Conservation (phyloP, 1,139 yeast species). For the Protomyces inouyei region DNA sequence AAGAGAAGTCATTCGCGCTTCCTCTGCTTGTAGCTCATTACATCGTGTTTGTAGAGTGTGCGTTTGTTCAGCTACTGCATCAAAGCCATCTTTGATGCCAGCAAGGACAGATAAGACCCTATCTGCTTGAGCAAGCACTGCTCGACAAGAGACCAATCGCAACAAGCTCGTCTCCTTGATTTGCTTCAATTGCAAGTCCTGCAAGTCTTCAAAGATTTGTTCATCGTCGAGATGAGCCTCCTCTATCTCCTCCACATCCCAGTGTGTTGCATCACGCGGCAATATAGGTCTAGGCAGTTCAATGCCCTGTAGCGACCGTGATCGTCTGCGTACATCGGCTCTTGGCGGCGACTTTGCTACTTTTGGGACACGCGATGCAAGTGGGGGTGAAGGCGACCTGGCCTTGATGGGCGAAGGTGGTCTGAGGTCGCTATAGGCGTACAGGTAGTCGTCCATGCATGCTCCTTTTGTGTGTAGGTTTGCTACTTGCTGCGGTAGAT, state of each 20-base stretch:
- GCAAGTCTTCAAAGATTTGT: background rate
- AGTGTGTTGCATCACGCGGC: slow-evolving; percentile 3
- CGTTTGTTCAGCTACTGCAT: slow-evolving; percentile 57
- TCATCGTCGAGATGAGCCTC: background rate
- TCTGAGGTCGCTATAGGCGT: slow-evolving; percentile 13
- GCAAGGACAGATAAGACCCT: slow-evolving; percentile 46
- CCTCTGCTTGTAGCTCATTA: slow-evolving; percentile 51
- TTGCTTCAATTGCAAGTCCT: background rate
- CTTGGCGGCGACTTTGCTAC: slow-evolving; percentile 1
- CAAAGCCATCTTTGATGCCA: slow-evolving; percentile 49
- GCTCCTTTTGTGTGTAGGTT: background rate
- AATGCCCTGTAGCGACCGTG: background rate
- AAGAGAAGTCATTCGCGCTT: slow-evolving; percentile 45
- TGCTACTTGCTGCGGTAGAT: background rate
- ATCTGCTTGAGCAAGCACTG: slow-evolving; percentile 45
- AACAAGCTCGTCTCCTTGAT: slow-evolving; percentile 30
- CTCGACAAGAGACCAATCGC: slow-evolving; percentile 37
- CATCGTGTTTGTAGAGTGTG: slow-evolving; percentile 59
- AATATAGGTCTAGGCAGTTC: background rate
- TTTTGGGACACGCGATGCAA: background rate
- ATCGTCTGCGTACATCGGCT: background rate
- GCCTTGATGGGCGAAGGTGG: background rate
- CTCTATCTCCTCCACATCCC: background rate
- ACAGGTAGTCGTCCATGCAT: slow-evolving; percentile 23
- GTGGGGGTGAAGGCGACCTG: background rate